Conservation (phyloP, 306 rosid genomes). For the Malus sylvestris region DNA sequence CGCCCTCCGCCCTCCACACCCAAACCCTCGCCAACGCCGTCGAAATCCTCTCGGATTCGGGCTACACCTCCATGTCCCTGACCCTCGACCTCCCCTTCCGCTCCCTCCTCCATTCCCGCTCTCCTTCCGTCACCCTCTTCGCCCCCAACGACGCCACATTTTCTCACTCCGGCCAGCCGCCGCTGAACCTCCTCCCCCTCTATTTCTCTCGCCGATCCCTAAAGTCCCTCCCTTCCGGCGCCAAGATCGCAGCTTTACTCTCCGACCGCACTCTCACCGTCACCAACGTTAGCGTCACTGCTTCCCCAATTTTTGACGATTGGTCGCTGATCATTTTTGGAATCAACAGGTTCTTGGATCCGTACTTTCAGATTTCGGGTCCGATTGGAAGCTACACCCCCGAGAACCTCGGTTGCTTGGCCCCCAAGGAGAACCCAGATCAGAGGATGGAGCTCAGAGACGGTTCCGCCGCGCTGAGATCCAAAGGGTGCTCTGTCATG, state of each 20-base stretch:
- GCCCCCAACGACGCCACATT: constrained; percentile 40
- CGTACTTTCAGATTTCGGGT: constrained; percentile 19
- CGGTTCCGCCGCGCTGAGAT: constrained; percentile 9
- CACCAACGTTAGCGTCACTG: constrained; percentile 38
- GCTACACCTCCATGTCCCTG: constrained; percentile 14
- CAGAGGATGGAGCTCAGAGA: background rate
- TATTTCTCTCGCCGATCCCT: constrained; percentile 39
- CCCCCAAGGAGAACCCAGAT: background rate
- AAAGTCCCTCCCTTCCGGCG: constrained; percentile 48
- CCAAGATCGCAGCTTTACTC: constrained; percentile 44
- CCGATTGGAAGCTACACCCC: background rate
- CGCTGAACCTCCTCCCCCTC: constrained; percentile 39
- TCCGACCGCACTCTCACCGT: constrained; percentile 29
- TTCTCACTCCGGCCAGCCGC: constrained; percentile 16
- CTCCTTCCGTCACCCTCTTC: constrained; percentile 41
- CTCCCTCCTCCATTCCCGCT: constrained; percentile 10
- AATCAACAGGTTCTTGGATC: constrained; percentile 34
- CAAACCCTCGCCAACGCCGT: constrained; percentile 27
- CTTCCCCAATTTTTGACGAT: constrained; percentile 34
- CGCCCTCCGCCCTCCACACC: no score
- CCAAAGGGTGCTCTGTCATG: constrained; percentile 30
- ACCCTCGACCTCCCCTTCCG: constrained; percentile 42
- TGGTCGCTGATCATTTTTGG: constrained; percentile 36
- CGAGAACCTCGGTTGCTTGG: constrained; percentile 7
- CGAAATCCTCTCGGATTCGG: constrained; percentile 43